A percentile compares a stretch with the other conserved stretches of the same genome.
Evolutionary conservation across 2,329 filamentous ascomycete genomes (phyloP).

Genomic region (Daldinia eschscholtzii): DNA sequence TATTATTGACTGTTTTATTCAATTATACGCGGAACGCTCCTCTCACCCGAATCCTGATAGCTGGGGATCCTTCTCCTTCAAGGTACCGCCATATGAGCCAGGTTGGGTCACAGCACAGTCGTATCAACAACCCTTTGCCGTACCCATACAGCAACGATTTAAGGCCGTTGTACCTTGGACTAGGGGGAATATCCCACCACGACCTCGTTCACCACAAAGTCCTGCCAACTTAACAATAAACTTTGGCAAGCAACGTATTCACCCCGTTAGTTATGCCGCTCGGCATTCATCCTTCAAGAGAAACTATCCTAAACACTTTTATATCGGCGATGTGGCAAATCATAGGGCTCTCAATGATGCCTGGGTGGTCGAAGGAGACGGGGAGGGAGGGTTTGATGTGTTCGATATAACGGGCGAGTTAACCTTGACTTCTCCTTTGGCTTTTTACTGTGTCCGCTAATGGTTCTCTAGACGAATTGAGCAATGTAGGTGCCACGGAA

Average conservation of each 20-base stretch:
- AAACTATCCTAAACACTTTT: conserved; percentile 19
- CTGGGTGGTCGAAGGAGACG: conserved; percentile 40
- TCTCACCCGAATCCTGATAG: too few species aligned
- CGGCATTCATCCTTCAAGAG: not conserved
- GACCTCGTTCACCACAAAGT: not conserved
- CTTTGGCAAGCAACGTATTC: not conserved
- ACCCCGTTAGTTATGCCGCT: not conserved
- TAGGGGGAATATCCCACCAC: too few species aligned
- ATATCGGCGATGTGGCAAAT: conserved; percentile 34
- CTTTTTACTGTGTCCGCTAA: not conserved
- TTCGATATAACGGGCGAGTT: conserved; percentile 43
- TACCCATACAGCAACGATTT: not conserved
- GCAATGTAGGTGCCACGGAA: conserved; percentile 12
- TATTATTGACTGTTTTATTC: not conserved
- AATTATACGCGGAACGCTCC: not conserved
- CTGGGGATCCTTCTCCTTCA: conserved; percentile 22
- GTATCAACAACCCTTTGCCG: not conserved
- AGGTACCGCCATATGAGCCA: conserved; percentile 11
- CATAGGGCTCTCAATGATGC: conserved; percentile 32
- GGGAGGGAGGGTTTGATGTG: conserved; percentile 27
- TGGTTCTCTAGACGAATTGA: conserved; percentile 5
- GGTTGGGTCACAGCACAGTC: not conserved
- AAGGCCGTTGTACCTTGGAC: not conserved
- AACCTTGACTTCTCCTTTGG: not conserved
- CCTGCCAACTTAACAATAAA: not conserved